phyloP scores from a whole-genome alignment of 345 rosid genomes.

The Hibiscus syriacus region DNA sequence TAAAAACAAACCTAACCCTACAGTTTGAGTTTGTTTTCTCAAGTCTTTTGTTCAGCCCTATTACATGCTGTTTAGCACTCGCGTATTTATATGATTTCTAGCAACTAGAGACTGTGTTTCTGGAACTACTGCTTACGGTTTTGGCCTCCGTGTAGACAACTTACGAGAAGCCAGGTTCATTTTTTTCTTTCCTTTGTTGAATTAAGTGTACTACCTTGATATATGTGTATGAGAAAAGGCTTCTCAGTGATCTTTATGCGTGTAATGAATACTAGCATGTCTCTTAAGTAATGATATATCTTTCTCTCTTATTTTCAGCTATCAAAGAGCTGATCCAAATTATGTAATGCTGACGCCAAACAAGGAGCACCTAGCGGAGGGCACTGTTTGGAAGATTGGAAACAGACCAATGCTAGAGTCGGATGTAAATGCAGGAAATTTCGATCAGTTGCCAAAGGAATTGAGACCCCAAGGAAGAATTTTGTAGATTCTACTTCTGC shows the following conservation, averaged over 20 bases:
- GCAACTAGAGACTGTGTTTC: slow-evolving; percentile 55
- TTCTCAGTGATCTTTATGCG: background rate
- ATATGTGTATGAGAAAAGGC: background rate
- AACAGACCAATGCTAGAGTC: slow-evolving; percentile 69
- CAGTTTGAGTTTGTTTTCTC: background rate
- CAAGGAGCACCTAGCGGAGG: slow-evolving; percentile 90
- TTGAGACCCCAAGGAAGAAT: slow-evolving; percentile 62
- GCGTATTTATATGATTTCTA: slow-evolving; percentile 23
- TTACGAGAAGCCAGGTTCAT: slow-evolving; percentile 75
- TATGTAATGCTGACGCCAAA: slow-evolving; percentile 78
- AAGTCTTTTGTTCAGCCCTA: background rate
- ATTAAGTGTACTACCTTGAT: background rate
- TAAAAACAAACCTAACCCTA: background rate
- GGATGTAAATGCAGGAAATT: slow-evolving; percentile 62
- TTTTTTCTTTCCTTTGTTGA: background rate
- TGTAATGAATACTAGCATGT: background rate
- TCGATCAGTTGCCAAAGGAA: slow-evolving; percentile 54
- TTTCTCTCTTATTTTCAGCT: slow-evolving; percentile 27
- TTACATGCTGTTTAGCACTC: background rate
- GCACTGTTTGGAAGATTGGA: slow-evolving; percentile 61
- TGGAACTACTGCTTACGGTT: slow-evolving; percentile 48
- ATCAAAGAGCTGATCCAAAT: slow-evolving; percentile 91
- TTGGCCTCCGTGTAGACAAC: slow-evolving; percentile 75
- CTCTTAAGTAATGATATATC: background rate
- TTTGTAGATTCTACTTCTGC: slow-evolving; percentile 23